phyloP scores from a whole-genome alignment of 768 basidiomycete species.

The Cystobasidiopsis lactophilus region DNA sequence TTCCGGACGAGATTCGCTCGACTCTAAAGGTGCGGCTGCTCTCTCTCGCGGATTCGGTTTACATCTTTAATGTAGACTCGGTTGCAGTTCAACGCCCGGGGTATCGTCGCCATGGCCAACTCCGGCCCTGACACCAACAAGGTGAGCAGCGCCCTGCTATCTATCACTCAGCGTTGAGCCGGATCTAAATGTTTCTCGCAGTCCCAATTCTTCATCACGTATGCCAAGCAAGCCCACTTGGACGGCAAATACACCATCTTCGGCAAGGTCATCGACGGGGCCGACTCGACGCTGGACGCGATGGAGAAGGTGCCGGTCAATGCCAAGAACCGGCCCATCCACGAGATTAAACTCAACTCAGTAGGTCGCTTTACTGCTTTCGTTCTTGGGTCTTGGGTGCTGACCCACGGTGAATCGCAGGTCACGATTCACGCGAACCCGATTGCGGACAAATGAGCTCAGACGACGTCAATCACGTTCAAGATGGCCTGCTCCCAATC shows the following conservation, averaged over 20 bases:
- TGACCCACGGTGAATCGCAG: slow-evolving; percentile 11
- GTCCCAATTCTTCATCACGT: slow-evolving; percentile 31
- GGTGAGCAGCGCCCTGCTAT: slow-evolving; percentile 11
- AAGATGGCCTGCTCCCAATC: slow-evolving; percentile 70
- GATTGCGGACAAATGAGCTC: slow-evolving; percentile 40
- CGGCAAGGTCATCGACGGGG: slow-evolving; percentile 85
- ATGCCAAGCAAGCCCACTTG: slow-evolving; percentile 77
- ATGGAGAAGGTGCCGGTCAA: slow-evolving; percentile 84
- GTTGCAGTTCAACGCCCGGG: slow-evolving; percentile 71
- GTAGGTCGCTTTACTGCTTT: slow-evolving; percentile 31
- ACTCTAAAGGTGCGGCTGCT: slow-evolving; percentile 53
- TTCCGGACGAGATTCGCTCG: slow-evolving; percentile 73
- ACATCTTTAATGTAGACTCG: no score
- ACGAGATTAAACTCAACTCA: slow-evolving; percentile 58
- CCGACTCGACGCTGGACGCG: slow-evolving; percentile 76
- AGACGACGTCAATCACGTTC: neutral
- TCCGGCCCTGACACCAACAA: slow-evolving; percentile 86
- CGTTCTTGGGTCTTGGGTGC: neutral
- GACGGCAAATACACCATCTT: slow-evolving; percentile 82
- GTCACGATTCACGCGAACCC: slow-evolving; percentile 78
- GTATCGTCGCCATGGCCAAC: slow-evolving; percentile 95
- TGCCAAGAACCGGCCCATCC: slow-evolving; percentile 66
- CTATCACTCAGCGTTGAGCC: neutral
- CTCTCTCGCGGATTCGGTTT: neutral
- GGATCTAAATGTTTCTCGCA: neutral